Conservation (phyloP, 2,329 filamentous ascomycete genomes). For the Gyromitra esculenta region DNA sequence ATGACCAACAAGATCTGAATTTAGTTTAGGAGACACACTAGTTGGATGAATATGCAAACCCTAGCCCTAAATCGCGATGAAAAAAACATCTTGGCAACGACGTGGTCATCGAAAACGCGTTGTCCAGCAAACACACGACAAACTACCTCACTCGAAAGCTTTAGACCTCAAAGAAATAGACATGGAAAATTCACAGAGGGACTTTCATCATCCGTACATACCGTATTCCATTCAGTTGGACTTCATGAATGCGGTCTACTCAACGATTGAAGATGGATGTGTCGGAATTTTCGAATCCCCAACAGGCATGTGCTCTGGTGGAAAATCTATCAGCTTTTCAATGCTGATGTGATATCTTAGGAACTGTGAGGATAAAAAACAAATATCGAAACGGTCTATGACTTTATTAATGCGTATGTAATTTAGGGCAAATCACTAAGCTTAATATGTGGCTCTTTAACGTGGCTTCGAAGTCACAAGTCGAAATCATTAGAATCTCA, state of each 20-base stretch:
- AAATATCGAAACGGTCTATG: constrained; percentile 24
- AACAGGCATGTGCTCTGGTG: constrained; percentile 74
- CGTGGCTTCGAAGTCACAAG: constrained; percentile 89
- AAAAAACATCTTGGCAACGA: constrained; percentile 8
- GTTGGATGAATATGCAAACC: not conserved
- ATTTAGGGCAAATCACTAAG: constrained; percentile 85
- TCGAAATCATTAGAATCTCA: constrained; percentile 67
- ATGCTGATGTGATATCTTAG: constrained; percentile 57
- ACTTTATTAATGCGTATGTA: constrained; percentile 31
- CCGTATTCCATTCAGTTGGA: constrained; percentile 88
- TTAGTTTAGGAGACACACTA: not conserved
- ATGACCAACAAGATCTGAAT: not conserved
- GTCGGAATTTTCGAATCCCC: constrained; percentile 91
- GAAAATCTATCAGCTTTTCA: constrained; percentile 6
- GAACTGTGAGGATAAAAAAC: constrained; percentile 61
- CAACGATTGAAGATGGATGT: constrained; percentile 79
- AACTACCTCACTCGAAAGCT: not conserved
- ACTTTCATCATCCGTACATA: constrained; percentile 87
- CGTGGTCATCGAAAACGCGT: constrained; percentile 20
- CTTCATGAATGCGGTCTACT: constrained; percentile 86
- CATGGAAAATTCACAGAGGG: constrained; percentile 59
- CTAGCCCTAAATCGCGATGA: not conserved
- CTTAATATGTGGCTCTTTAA: constrained; percentile 86
- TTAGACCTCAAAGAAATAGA: constrained; percentile 57
- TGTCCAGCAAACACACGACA: not conserved